A percentile compares a stretch with the other conserved stretches of the same genome.
These are phyloP conservation scores for Melampsora americana DNA, from an alignment of 1,284 basidiomycete genomes.

Conservation along the genomic window DNA sequence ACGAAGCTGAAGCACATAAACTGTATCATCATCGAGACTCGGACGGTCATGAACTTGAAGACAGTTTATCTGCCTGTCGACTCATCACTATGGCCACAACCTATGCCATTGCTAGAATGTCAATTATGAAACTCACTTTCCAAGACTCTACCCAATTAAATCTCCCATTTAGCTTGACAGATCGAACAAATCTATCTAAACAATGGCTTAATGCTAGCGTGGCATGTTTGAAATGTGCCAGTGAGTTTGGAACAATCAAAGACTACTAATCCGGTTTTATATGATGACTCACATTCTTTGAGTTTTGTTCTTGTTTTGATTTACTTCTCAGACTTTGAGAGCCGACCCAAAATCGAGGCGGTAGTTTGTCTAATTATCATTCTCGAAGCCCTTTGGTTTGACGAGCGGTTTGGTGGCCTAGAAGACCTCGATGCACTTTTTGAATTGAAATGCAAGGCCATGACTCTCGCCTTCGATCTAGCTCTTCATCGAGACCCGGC, in stretches of 20 bases:
- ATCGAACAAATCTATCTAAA: constrained; percentile 29
- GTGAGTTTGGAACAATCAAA: constrained; percentile 8
- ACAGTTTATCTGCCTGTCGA: neutral
- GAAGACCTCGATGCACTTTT: constrained; percentile 27
- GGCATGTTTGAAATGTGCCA: constrained; percentile 39
- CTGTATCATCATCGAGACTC: constrained; percentile 14
- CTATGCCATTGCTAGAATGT: constrained; percentile 31
- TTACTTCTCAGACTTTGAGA: constrained; percentile 26
- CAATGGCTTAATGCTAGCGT: constrained; percentile 34
- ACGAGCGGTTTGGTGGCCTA: constrained; percentile 25
- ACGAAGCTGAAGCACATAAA: constrained; percentile 3
- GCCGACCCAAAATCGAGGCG: constrained; percentile 27
- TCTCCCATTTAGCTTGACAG: constrained; percentile 5
- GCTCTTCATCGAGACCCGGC: constrained; percentile 39
- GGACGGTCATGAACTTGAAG: neutral
- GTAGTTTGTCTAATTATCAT: constrained; percentile 34
- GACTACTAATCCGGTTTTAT: neutral
- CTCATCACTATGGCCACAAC: constrained; percentile 32
- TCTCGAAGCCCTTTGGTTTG: constrained; percentile 41
- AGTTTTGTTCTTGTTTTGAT: neutral
- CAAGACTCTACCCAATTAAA: constrained; percentile 6
- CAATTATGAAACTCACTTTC: constrained; percentile 27
- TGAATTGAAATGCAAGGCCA: constrained; percentile 42
- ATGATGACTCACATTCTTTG: neutral
- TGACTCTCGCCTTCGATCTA: constrained; percentile 34